Conservation (phyloP, 2,329 filamentous ascomycete species). For the Nemania sp. region DNA sequence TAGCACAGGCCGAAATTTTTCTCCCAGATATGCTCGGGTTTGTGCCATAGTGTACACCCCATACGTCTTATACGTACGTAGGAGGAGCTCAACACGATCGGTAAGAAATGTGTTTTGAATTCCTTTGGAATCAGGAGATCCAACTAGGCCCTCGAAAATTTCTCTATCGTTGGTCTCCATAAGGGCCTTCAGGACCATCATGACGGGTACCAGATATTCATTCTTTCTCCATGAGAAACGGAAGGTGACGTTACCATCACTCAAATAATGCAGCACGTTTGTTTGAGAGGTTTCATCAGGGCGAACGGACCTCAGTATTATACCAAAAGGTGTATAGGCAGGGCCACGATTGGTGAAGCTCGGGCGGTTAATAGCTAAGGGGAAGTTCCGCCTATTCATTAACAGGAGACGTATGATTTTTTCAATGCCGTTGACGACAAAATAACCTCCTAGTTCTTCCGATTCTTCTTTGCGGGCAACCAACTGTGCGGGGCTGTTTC, state of each 20-base stretch:
- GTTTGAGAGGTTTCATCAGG: slow-evolving; percentile 99
- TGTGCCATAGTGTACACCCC: slow-evolving; percentile 83
- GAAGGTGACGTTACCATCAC: slow-evolving; percentile 95
- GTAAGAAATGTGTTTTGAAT: slow-evolving; percentile 92
- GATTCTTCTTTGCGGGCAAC: slow-evolving; percentile 93
- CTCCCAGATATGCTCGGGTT: slow-evolving; percentile 86
- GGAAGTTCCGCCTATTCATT: slow-evolving; percentile 91
- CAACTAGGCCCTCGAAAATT: slow-evolving; percentile 94
- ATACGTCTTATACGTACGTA: slow-evolving; percentile 95
- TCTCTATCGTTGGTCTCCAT: slow-evolving; percentile 96
- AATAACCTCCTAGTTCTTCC: slow-evolving; percentile 96
- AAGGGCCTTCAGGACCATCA: slow-evolving; percentile 97
- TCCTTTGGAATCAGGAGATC: slow-evolving; percentile 79
- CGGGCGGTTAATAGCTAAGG: slow-evolving; percentile 90
- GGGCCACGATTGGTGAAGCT: slow-evolving; percentile 90
- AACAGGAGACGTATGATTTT: slow-evolving; percentile 95
- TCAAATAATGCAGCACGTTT: slow-evolving; percentile 95
- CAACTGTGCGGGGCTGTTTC: slow-evolving; percentile 82
- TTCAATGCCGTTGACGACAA: slow-evolving; percentile 97
- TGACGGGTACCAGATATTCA: slow-evolving; percentile 93
- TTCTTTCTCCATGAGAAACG: slow-evolving; percentile 98
- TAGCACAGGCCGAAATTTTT: slow-evolving; percentile 90
- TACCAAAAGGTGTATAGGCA: slow-evolving; percentile 88
- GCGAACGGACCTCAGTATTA: slow-evolving; percentile 90
- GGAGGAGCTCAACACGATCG: slow-evolving; percentile 89